These are phyloP conservation scores for Furcasterigmium sp. DNA, from an alignment of 2,329 filamentous ascomycete species.

Conservation along the genomic window DNA sequence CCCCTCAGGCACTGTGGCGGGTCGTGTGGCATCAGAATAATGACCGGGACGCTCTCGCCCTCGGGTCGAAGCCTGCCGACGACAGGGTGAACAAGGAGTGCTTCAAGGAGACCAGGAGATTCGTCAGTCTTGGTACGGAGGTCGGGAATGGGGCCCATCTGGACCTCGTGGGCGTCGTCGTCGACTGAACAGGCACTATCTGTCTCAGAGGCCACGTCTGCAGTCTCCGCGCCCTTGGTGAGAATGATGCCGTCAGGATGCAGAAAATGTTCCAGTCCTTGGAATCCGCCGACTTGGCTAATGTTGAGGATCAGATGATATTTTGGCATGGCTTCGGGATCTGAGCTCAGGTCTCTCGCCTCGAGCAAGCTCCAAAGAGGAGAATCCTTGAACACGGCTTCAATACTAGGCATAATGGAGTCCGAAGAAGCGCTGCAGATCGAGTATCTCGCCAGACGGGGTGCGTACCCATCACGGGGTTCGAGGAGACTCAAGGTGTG, in stretches of 20 bases:
- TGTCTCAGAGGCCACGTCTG: neutral
- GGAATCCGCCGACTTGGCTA: neutral
- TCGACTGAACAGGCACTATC: neutral
- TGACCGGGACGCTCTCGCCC: too few relatives aligned
- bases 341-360: constrained; percentile 11
- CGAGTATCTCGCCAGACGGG: constrained; percentile 27
- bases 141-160: too few relatives aligned
- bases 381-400: constrained; percentile 10
- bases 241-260: constrained; percentile 22
- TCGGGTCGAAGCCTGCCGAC: too few relatives aligned
- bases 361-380: constrained; percentile 21
- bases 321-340: constrained; percentile 15
- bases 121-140: too few relatives aligned
- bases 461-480: constrained; percentile 15
- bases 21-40: constrained; percentile 5
- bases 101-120: too few relatives aligned
- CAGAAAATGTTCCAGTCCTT: constrained; percentile 15
- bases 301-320: constrained; percentile 27
- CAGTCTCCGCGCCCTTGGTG: constrained; percentile 5
- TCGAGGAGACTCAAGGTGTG: constrained; percentile 21
- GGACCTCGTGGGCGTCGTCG: neutral
- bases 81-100: too few relatives aligned
- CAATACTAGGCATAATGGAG: neutral
- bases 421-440: constrained; percentile 14
- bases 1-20: neutral